phyloP scores from a whole-genome alignment of 192 early-diverging fungal genomes.

The Podila verticillata region DNA sequence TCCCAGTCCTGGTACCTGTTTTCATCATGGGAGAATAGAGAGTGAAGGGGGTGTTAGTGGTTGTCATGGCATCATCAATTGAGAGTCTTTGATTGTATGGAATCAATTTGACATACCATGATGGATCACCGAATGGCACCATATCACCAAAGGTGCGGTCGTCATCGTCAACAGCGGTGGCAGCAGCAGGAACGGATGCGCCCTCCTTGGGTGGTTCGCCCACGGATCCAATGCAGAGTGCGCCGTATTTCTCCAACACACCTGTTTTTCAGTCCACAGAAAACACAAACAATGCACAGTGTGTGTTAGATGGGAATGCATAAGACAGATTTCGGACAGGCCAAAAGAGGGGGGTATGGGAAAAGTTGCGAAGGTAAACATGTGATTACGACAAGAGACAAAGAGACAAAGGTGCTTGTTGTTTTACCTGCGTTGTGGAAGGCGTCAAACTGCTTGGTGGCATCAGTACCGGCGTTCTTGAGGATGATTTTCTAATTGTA shows the following conservation, averaged over 20 bases:
- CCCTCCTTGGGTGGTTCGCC: conserved; percentile 57
- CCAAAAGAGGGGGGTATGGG: too few species aligned
- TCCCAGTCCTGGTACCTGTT: conserved; percentile 63
- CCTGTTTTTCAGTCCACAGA: conserved; percentile 3
- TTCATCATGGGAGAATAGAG: background rate
- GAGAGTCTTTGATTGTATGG: too few species aligned
- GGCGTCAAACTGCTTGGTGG: conserved; percentile 85
- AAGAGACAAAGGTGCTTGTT: background rate
- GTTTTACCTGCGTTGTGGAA: conserved; percentile 73
- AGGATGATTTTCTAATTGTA: conserved; percentile 77
- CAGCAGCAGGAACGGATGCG: conserved; percentile 27
- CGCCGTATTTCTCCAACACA: conserved; percentile 71
- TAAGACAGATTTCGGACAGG: too few species aligned
- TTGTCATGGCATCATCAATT: too few species aligned
- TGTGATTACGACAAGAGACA: too few species aligned
- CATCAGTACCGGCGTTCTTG: conserved; percentile 82
- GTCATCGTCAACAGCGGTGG: conserved; percentile 30
- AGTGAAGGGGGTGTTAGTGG: background rate
- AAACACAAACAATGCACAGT: too few species aligned
- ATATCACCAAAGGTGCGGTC: conserved; percentile 76
- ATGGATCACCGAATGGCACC: conserved; percentile 83
- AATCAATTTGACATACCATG: conserved; percentile 66
- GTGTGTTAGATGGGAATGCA: too few species aligned
- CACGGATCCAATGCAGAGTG: conserved; percentile 70
- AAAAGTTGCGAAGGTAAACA: too few species aligned